Evolutionary conservation across 257 asterid species (phyloP).

Genomic region (Jacaranda mimosifolia): DNA sequence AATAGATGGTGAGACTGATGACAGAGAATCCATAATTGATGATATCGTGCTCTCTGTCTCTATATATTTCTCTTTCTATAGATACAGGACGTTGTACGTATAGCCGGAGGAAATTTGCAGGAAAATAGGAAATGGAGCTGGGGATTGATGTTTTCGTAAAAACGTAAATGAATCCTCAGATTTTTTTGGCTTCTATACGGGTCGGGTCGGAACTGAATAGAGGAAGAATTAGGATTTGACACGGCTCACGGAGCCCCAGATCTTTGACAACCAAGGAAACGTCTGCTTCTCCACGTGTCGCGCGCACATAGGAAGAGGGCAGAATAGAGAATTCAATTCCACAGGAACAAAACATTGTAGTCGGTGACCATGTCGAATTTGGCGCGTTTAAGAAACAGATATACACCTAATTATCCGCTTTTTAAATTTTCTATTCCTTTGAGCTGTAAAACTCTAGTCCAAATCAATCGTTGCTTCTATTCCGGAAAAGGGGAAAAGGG

Average conservation of each 20-base stretch:
- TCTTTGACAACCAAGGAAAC: background rate
- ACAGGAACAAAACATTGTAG: too few species aligned
- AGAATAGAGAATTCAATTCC: background rate
- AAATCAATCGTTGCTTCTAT: too few species aligned
- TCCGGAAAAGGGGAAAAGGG: too few species aligned
- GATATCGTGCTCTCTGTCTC: background rate
- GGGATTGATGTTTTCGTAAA: conserved; percentile 9
- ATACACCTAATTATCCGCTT: too few species aligned
- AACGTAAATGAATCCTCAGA: conserved; percentile 41
- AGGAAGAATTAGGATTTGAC: conserved; percentile 31
- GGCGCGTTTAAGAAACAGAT: background rate
- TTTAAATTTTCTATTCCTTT: too few species aligned
- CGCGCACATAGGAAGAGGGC: background rate
- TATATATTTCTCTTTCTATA: background rate
- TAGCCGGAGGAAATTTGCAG: conserved; percentile 25
- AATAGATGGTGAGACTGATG: conserved; percentile 65
- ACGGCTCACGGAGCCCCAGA: conserved; percentile 44
- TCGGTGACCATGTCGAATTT: background rate
- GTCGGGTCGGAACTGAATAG: conserved; percentile 28
- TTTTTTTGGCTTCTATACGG: conserved; percentile 38
- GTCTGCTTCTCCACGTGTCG: conserved; percentile 26
- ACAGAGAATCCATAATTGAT: conserved; percentile 65
- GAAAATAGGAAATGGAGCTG: conserved; percentile 6
- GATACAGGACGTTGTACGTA: conserved; percentile 13
- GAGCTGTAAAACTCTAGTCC: too few species aligned